Evolutionary conservation across 306 rosid genomes (phyloP).

Genomic region (Cucumis melo): DNA sequence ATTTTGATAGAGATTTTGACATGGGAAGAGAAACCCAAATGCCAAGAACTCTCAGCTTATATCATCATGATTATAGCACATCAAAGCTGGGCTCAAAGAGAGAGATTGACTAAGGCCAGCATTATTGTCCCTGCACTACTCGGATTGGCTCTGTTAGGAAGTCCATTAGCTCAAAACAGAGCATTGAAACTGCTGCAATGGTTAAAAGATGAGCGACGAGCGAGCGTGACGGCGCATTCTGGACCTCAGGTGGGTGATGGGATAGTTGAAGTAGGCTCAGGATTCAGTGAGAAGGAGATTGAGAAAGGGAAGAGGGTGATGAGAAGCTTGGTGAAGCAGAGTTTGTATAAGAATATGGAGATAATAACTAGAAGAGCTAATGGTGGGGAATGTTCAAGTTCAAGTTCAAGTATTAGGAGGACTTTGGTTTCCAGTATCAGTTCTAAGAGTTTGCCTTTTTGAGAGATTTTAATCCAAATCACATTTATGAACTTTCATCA

Average conservation of each 20-base stretch:
- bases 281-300: slow-evolving; percentile 24
- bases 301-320: slow-evolving; percentile 65
- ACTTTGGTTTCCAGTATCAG: slow-evolving; percentile 65
- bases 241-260: slow-evolving; percentile 56
- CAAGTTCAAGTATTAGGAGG: slow-evolving; percentile 17
- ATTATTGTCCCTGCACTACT: slow-evolving; percentile 46
- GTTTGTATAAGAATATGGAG: slow-evolving; percentile 69
- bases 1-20: slow-evolving; percentile 44
- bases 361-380: slow-evolving; percentile 61
- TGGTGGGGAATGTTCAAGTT: slow-evolving; percentile 35
- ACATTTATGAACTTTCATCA: neutral
- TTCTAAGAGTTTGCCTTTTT: slow-evolving; percentile 74
- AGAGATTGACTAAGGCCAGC: slow-evolving; percentile 51
- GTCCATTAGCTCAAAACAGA: slow-evolving; percentile 64
- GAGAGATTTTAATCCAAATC: neutral
- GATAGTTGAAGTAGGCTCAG: slow-evolving; percentile 44
- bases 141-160: slow-evolving; percentile 69
- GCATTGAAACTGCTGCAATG: slow-evolving; percentile 64
- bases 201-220: slow-evolving; percentile 72
- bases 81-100: slow-evolving; percentile 61
- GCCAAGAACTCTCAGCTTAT: slow-evolving; percentile 72
- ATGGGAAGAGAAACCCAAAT: slow-evolving; percentile 79
- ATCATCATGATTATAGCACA: slow-evolving; percentile 76
- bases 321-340: slow-evolving; percentile 79
- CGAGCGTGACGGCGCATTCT: slow-evolving; percentile 66